Evolutionary conservation across 768 basidiomycete genomes (phyloP).

Genomic region (Tylopilus subfusipes): DNA sequence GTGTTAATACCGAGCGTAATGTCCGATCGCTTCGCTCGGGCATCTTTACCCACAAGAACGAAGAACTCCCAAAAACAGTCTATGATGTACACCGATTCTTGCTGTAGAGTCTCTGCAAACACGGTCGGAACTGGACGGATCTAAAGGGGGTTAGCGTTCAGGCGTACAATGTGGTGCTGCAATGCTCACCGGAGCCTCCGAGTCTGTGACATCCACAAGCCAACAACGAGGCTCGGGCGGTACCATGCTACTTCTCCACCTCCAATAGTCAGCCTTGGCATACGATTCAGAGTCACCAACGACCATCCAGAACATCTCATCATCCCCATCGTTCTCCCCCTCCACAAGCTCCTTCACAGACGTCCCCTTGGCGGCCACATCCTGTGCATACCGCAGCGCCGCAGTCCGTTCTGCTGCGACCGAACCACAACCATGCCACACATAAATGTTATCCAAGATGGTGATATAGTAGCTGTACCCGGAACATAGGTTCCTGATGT

Average conservation of each 20-base stretch:
- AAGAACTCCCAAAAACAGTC: constrained; percentile 82
- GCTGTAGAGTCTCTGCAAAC: constrained; percentile 35
- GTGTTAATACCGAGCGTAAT: constrained; percentile 60
- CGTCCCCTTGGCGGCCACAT: constrained; percentile 38
- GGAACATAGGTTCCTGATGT: constrained; percentile 69
- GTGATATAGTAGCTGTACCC: constrained; percentile 81
- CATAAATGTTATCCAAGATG: constrained; percentile 65
- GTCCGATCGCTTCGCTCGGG: constrained; percentile 54
- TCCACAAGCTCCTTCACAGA: constrained; percentile 57
- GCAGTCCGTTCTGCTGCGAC: constrained; percentile 53
- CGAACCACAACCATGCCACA: constrained; percentile 82
- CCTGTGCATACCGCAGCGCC: constrained; percentile 57
- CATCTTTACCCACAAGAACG: constrained; percentile 63
- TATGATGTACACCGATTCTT: constrained; percentile 56
- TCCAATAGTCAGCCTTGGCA: constrained; percentile 82
- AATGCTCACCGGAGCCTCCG: constrained; percentile 40
- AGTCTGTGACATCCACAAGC: constrained; percentile 45
- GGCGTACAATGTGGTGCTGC: background rate
- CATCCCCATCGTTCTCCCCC: constrained; percentile 55
- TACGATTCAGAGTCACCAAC: constrained; percentile 66
- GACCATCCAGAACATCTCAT: constrained; percentile 86
- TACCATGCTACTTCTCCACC: constrained; percentile 52
- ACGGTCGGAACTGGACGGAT: constrained; percentile 44
- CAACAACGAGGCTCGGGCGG: constrained; percentile 53
- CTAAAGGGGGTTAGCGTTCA: constrained; percentile 33